Evolutionary conservation across 2,329 filamentous ascomycete genomes (phyloP), one percentile per base, ranked within the genome.

Genomic region (Botrytis byssoidea): DNA sequence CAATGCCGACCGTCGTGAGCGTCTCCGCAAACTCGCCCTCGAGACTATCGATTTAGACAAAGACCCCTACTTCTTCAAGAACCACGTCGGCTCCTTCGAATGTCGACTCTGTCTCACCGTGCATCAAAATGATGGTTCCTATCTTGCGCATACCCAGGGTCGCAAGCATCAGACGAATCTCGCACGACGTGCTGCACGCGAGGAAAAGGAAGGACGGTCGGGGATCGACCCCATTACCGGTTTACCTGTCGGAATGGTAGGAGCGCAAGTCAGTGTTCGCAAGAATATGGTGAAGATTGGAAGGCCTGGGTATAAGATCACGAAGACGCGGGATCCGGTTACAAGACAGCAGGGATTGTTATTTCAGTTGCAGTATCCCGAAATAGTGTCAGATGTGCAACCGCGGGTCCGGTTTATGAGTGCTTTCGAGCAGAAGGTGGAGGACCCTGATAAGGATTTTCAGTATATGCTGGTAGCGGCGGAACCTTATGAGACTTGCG

Each of bases 1-100:
- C 76, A 98, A 98, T 84, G 95, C 96, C 77, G 96, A 98, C 88
- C 94, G 96, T 74, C 93, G 96, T 82, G 96, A 99, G 84, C 95
- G 96, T 76, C 92, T 99, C 57, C 94, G 95, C 83, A 98, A 98
- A 86, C 94, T 99, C 81, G 96, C 96, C 74, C 93, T 99, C 81
- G 96, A 99, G 85, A 97, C 94, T 73, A 99, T 99, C 87, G 95
- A 98, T 86, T 93, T 98, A 76, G 96, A 98, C 85, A 98, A 98
- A 85, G 96, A 99, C 85, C 96, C 96, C 0, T 99, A 98, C 89
- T 98, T 98, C 87, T 99, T 99, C 91, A 97, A 97, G 84, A 99
- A 99, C 87, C 95, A 99, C 84, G 93, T 98, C 80, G 96, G 96
- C 81, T 96, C 92, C 81, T 99, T 98, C 84, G 96, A 99, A 84